Conservation (phyloP, 768 basidiomycete species). For the Boletus speciosus region DNA sequence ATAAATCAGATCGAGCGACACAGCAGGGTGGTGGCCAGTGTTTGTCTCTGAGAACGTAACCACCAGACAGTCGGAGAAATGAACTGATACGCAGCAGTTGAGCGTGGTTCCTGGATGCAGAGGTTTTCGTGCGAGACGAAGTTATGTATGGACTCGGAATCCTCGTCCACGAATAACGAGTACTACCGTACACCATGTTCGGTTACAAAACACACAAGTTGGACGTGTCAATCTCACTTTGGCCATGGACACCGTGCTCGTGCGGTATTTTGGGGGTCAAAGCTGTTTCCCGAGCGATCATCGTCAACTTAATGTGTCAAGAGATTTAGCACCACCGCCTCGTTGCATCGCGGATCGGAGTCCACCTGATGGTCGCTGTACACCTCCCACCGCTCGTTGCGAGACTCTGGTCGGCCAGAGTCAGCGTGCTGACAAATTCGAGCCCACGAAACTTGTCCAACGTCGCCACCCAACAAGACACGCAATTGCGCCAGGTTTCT, state of each 20-base stretch:
- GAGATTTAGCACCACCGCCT: slow-evolving; percentile 14
- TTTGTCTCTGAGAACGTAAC: too few species aligned
- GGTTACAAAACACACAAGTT: not conserved
- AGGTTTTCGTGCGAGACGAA: not conserved
- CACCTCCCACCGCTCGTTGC: not conserved
- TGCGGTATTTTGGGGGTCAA: slow-evolving; percentile 4
- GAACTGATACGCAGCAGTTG: not conserved
- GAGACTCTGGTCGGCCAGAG: not conserved
- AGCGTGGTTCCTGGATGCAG: not conserved
- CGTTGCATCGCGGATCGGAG: slow-evolving; percentile 4
- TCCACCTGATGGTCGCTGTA: slow-evolving; percentile 7
- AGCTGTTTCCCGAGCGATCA: slow-evolving; percentile 6
- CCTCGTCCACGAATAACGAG: not conserved
- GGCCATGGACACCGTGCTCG: slow-evolving; percentile 1
- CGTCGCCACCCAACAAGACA: not conserved
- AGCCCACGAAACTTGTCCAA: not conserved
- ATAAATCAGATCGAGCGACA: not conserved
- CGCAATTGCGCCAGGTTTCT: slow-evolving; percentile 7
- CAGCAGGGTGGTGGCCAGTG: not conserved
- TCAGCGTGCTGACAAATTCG: slow-evolving; percentile 14
- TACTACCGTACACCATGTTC: not conserved
- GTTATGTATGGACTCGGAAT: not conserved
- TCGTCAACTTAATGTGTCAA: not conserved
- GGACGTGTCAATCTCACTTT: not conserved
- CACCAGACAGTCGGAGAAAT: not conserved